Percentiles rank a stretch among this genome's conserved stretches.
Evolutionary conservation across 73 alveolate species (phyloP).

Genomic region (Paramecium caudatum): DNA sequence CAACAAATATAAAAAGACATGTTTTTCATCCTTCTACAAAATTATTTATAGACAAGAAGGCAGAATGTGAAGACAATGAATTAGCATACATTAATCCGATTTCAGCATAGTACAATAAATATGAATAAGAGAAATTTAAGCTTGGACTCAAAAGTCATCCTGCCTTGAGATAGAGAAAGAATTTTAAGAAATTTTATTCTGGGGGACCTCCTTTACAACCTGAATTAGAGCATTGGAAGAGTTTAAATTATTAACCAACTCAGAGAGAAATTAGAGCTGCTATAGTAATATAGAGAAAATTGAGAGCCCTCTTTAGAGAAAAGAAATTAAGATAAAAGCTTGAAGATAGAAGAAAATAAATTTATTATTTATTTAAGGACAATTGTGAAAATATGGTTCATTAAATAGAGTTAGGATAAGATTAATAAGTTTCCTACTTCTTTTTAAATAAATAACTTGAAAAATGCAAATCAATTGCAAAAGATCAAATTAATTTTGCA

Average conservation of each 20-base stretch:
- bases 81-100: slow-evolving; percentile 54
- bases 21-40: slow-evolving; percentile 73
- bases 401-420: slow-evolving; percentile 17
- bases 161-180: slow-evolving; percentile 54
- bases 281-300: slow-evolving; percentile 42
- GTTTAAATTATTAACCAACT: slow-evolving; percentile 33
- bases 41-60: slow-evolving; percentile 47
- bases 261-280: slow-evolving; percentile 62
- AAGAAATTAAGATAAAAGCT: slow-evolving; percentile 43
- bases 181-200: slow-evolving; percentile 68
- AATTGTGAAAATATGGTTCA: slow-evolving; percentile 50
- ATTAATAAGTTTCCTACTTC: slow-evolving; percentile 18
- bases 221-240: slow-evolving; percentile 48
- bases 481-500: slow-evolving; percentile 46
- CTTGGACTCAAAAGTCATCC: slow-evolving; percentile 68
- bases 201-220: slow-evolving; percentile 73
- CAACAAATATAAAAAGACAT: slow-evolving; percentile 64
- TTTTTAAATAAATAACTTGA: slow-evolving; percentile 42
- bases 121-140: slow-evolving; percentile 68
- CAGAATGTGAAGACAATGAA: slow-evolving; percentile 47
- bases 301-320: slow-evolving; percentile 59
- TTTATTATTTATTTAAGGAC: slow-evolving; percentile 57
- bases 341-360: slow-evolving; percentile 57
- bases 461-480: slow-evolving; percentile 46
- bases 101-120: slow-evolving; percentile 19